Percentiles rank a stretch among this genome's conserved stretches.
phyloP scores from a whole-genome alignment of 257 asterid species.

The Anisodus tanguticus region DNA sequence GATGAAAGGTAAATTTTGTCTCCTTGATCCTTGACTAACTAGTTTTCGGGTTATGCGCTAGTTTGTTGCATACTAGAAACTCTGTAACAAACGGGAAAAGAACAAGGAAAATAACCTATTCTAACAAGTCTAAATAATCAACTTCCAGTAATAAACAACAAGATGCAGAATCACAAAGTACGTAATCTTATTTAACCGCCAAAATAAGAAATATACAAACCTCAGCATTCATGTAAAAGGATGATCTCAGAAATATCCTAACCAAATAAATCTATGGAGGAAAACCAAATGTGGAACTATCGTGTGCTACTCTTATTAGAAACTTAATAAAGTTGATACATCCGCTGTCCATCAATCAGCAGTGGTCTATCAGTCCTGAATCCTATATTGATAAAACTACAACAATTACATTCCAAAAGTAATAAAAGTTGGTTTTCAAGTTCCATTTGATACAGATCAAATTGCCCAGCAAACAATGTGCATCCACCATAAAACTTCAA shows the following conservation, averaged over 20 bases:
- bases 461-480: slow-evolving; percentile 35
- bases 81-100: not conserved
- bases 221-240: slow-evolving; percentile 21
- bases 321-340: slow-evolving; percentile 52
- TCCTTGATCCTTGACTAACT: not conserved
- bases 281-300: slow-evolving; percentile 34
- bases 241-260: slow-evolving; percentile 15
- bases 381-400: slow-evolving; percentile 68
- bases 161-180: not conserved
- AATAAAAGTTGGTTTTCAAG: slow-evolving; percentile 35
- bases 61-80: not conserved
- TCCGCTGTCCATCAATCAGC: slow-evolving; percentile 46
- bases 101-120: not conserved
- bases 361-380: slow-evolving; percentile 63
- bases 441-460: slow-evolving; percentile 43
- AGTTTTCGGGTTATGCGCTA: not conserved
- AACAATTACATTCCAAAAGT: slow-evolving; percentile 53
- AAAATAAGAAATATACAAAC: slow-evolving; percentile 28
- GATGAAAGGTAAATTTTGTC: slow-evolving; percentile 7
- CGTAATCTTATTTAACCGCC: slow-evolving; percentile 1
- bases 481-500: slow-evolving; percentile 40
- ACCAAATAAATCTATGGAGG: not conserved
- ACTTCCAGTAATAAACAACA: slow-evolving; percentile 1
- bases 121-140: not conserved
- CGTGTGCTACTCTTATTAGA: slow-evolving; percentile 52